Percentiles rank a stretch among this genome's conserved stretches.
Conservation (phyloP, 768 basidiomycete species). For the Ramaria rubella region DNA sequence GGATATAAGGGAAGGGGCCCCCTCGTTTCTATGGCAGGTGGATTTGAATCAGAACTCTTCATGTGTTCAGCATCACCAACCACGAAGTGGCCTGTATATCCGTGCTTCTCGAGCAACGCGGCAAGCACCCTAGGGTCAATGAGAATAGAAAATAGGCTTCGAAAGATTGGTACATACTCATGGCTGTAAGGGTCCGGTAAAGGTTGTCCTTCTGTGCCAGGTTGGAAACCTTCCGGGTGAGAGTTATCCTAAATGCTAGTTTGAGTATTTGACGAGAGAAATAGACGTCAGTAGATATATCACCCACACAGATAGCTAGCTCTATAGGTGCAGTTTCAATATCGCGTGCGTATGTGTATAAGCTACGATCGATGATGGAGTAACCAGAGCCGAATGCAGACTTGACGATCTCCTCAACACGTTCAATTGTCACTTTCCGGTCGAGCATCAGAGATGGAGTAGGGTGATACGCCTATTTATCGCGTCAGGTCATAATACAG, state of each 20-base stretch:
- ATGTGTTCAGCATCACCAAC: not conserved
- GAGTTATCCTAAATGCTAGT: not conserved
- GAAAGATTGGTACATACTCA: not conserved
- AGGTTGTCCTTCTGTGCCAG: conserved; percentile 1
- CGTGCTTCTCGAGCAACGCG: not conserved
- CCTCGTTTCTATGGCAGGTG: not conserved
- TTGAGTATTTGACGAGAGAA: not conserved
- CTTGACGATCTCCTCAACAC: conserved; percentile 2
- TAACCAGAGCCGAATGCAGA: conserved; percentile 10
- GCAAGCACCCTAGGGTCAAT: not conserved
- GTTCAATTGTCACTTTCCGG: not conserved
- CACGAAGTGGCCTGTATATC: conserved; percentile 1
- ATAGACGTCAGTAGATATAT: conserved; percentile 8
- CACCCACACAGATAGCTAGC: conserved; percentile 12
- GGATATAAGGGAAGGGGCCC: not conserved
- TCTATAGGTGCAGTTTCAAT: conserved; percentile 9
- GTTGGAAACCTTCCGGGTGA: not conserved
- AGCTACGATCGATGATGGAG: conserved; percentile 12
- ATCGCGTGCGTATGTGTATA: conserved; percentile 12
- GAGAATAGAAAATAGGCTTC: not conserved
- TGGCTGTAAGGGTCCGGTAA: conserved; percentile 4
- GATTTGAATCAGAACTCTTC: not conserved
- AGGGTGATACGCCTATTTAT: not conserved
- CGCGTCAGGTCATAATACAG: not conserved
- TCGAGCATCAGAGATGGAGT: not conserved